phyloP scores from a whole-genome alignment of 306 rosid genomes.

The Glycyrrhiza uralensis region DNA sequence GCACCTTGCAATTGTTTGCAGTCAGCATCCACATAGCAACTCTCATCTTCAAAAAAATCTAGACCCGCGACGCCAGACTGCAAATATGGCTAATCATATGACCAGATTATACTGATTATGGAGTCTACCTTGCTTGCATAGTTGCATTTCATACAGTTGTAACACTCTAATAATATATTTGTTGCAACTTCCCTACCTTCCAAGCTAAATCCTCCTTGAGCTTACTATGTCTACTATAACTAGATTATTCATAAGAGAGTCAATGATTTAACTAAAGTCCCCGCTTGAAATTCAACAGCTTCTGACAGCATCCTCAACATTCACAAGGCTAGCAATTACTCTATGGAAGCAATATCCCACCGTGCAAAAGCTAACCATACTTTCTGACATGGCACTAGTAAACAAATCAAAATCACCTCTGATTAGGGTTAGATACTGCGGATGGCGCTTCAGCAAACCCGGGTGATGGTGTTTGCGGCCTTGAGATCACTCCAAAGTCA shows the following conservation, averaged over 20 bases:
- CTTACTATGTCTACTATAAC: constrained; percentile 23
- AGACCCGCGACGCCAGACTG: constrained; percentile 31
- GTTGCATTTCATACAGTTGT: constrained; percentile 24
- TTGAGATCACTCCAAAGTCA: constrained; percentile 56
- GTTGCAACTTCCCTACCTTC: constrained; percentile 14
- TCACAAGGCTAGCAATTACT: constrained; percentile 33
- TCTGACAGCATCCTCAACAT: constrained; percentile 24
- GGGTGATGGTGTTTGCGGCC: constrained; percentile 49
- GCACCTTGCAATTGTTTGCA: constrained; percentile 27
- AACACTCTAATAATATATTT: constrained; percentile 31
- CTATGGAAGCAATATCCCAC: constrained; percentile 26
- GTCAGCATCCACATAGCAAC: constrained; percentile 27
- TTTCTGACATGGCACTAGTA: constrained; percentile 11
- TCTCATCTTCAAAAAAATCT: constrained; percentile 7
- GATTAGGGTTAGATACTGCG: constrained; percentile 40
- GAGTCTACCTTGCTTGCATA: constrained; percentile 27
- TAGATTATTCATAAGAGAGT: constrained; percentile 37
- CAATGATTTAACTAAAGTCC: constrained; percentile 44
- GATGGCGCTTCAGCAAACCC: constrained; percentile 54
- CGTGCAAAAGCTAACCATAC: constrained; percentile 28
- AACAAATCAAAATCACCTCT: constrained; percentile 40
- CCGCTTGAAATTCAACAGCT: constrained; percentile 34
- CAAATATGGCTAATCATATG: constrained; percentile 25
- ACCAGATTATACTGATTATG: constrained; percentile 11
- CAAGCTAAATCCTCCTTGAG: constrained; percentile 30